Percentiles rank a stretch among this genome's conserved stretches.
Conservation (phyloP, 352 stramenopile species). For the Sclerospora graminicola region DNA sequence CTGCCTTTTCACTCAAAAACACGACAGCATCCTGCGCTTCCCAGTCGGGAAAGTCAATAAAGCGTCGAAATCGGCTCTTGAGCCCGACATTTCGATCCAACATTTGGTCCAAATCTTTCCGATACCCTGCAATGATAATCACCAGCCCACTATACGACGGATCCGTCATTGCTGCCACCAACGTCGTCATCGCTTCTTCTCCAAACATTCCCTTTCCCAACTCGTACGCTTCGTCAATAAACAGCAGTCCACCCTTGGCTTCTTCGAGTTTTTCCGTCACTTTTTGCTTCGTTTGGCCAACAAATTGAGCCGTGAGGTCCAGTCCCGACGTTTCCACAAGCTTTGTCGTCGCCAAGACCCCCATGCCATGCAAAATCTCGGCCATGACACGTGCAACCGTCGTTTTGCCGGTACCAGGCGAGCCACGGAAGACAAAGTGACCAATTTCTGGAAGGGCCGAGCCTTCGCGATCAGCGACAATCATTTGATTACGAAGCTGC, state of each 20-base stretch:
- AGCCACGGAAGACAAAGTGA: constrained; percentile 85
- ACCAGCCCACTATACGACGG: constrained; percentile 77
- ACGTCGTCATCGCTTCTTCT: constrained; percentile 84
- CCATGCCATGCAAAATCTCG: constrained; percentile 90
- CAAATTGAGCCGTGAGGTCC: constrained; percentile 81
- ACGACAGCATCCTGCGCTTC: constrained; percentile 64
- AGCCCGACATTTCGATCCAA: constrained; percentile 83
- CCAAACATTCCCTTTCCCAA: constrained; percentile 72
- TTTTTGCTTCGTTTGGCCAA: constrained; percentile 87
- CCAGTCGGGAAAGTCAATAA: constrained; percentile 87
- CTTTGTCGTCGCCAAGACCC: constrained; percentile 84
- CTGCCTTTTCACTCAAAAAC: constrained; percentile 39
- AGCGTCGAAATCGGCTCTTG: constrained; percentile 85
- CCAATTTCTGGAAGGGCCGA: constrained; percentile 44
- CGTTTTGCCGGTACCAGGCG: constrained; percentile 83
- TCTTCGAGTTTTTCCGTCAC: constrained; percentile 82
- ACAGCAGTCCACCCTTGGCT: constrained; percentile 87
- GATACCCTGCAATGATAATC: constrained; percentile 87
- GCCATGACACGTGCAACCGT: constrained; percentile 88
- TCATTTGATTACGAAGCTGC: constrained; percentile 45
- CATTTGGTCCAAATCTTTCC: constrained; percentile 84
- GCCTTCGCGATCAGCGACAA: constrained; percentile 59
- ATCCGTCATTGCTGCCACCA: constrained; percentile 86
- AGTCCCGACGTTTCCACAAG: constrained; percentile 85
- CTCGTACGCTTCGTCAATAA: constrained; percentile 91